phyloP scores from a whole-genome alignment of 2,329 filamentous ascomycete genomes.

The Capronia epimyces region DNA sequence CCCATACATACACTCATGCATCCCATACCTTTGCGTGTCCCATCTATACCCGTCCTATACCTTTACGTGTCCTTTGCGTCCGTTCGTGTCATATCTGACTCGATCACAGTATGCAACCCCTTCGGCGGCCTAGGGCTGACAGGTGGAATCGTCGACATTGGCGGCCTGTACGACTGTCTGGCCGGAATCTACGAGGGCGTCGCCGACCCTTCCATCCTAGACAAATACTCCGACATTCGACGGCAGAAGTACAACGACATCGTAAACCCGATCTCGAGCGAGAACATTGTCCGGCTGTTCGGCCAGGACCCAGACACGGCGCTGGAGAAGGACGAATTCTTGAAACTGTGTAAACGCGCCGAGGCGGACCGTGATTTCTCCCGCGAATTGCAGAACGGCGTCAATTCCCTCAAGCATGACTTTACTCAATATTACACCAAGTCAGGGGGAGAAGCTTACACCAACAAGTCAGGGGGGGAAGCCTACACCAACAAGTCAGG shows the following conservation, averaged over 20 bases:
- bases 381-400: slow-evolving; percentile 10
- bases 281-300: slow-evolving; percentile 38
- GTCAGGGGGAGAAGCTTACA: too few species aligned
- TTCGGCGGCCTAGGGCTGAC: slow-evolving; percentile 59
- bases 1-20: too few species aligned
- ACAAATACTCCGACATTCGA: slow-evolving; percentile 41
- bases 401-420: slow-evolving; percentile 17
- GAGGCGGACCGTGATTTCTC: slow-evolving; percentile 32
- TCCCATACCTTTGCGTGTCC: too few species aligned
- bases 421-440: slow-evolving; percentile 22
- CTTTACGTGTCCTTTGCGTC: too few species aligned
- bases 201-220: slow-evolving; percentile 40
- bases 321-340: slow-evolving; percentile 36
- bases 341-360: slow-evolving; percentile 33
- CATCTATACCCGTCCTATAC: too few species aligned
- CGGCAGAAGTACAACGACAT: slow-evolving; percentile 37
- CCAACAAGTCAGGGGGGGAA: too few species aligned
- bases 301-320: slow-evolving; percentile 36
- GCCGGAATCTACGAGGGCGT: slow-evolving; percentile 38
- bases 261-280: slow-evolving; percentile 39
- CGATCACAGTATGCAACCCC: slow-evolving; percentile 27
- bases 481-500: too few species aligned
- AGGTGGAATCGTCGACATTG: slow-evolving; percentile 60
- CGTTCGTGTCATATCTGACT: too few species aligned
- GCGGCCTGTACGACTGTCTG: slow-evolving; percentile 57